Evolutionary conservation across 257 asterid species (phyloP).

Genomic region (Fraxinus americana): DNA sequence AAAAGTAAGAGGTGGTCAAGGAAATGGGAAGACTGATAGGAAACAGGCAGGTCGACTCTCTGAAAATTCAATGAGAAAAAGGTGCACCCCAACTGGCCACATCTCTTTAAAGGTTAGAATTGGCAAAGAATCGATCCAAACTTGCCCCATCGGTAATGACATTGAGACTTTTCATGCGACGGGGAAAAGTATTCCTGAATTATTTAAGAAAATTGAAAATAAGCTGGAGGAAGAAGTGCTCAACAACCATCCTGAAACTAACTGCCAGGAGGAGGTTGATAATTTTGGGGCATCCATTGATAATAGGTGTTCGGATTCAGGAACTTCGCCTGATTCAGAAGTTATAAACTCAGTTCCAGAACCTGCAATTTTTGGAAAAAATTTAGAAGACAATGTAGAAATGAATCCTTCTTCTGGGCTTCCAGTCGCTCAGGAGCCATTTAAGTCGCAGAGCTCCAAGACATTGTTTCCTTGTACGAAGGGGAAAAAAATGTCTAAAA

Average conservation of each 20-base stretch:
- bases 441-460: constrained; percentile 32
- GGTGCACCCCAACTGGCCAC: constrained; percentile 46
- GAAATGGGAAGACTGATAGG: constrained; percentile 40
- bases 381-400: constrained; percentile 29
- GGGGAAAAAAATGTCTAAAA: constrained; percentile 37
- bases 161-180: constrained; percentile 27
- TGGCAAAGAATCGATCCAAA: constrained; percentile 42
- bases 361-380: constrained; percentile 45
- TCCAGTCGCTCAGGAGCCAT: constrained; percentile 31
- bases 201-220: constrained; percentile 24
- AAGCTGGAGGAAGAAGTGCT: constrained; percentile 40
- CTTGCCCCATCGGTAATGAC: constrained; percentile 36
- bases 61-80: constrained; percentile 36
- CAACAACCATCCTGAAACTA: constrained; percentile 34
- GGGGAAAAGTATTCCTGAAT: constrained; percentile 25
- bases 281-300: constrained; percentile 43
- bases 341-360: constrained; percentile 70
- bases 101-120: constrained; percentile 73
- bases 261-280: constrained; percentile 36
- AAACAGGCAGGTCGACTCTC: constrained; percentile 34
- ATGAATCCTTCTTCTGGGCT: constrained; percentile 31
- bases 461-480: constrained; percentile 36
- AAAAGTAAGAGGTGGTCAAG: constrained; percentile 38
- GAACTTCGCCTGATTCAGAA: constrained; percentile 95
- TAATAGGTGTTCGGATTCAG: constrained; percentile 60